Base-by-base conservation (phyloP, 2,329 filamentous ascomycete species). In the Sporothrix dimorphospora region DNA sequence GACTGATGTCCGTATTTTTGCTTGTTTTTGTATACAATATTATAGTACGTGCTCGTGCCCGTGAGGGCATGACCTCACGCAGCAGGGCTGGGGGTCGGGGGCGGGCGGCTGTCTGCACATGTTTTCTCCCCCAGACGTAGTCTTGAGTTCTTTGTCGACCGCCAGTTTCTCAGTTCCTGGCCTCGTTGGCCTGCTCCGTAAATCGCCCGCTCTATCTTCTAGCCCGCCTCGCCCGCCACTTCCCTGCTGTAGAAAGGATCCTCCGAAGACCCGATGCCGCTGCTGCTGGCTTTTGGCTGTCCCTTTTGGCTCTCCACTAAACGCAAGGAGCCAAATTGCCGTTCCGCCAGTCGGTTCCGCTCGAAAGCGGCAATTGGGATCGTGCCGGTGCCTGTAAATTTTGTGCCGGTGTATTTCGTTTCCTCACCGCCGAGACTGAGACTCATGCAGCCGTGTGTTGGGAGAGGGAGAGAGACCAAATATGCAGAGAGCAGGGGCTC, bases 261-360 rank as follows among this genome's bases (percentile, higher is more conserved):
- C 59, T 30, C 57, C 27, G 6, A 66, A 66, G 21, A 34, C 24
- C 61, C 59, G 59, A 65, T 65, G 63, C 40, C 63, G 42, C 63
- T 34, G 27, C 40, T 34, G 30, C 16, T 38, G 49, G 2, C 42
- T 30, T 38, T n/a, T 61, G 24, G 27, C 24, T 30, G 8, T 38
- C 55, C 11, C 53, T 51, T 34, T 55, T 21, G 42, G 12, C 63
- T 19, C 21, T 55, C 51, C 51, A 45, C 67, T 30, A 34, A 34
- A 11, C 8, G 1, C 12, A 30, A 67, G 24, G 12, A 30, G 63
- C 61, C 34, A 65, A 65, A 21, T 55, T 55, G 34, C 66, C 38
- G 51, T 57, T 34, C 67, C 67, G 51, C 67, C 21, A n/a, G 34
- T 69, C 67, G 49, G 51, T 57, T 69, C 67, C 51, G 67, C 51